Percentiles rank a stretch among this genome's conserved stretches.
These are phyloP conservation scores for Durotheca rogersii DNA, from an alignment of 495 filamentous ascomycete genomes.

Conservation along the genomic window DNA sequence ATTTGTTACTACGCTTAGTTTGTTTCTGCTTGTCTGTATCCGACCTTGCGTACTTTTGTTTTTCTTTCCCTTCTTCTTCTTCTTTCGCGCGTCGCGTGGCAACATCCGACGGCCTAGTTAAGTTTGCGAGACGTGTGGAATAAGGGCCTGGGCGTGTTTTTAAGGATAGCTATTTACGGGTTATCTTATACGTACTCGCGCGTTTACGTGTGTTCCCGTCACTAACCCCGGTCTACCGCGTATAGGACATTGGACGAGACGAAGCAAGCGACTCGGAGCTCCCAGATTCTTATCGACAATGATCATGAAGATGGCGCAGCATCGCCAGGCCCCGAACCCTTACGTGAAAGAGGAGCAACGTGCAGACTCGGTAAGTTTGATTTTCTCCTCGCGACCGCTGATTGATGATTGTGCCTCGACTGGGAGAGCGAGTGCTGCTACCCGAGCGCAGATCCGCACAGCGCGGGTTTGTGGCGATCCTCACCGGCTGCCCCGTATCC, in stretches of 20 bases:
- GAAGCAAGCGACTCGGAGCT: conserved; percentile 3
- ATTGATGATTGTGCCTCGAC: conserved; percentile 3
- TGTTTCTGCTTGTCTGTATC: too few species aligned
- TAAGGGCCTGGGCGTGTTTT: conserved; percentile 1
- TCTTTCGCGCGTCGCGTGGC: conserved; percentile 6
- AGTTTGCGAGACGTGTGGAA: conserved; percentile 11
- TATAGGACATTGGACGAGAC: conserved; percentile 12
- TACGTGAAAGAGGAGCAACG: conserved; percentile 35
- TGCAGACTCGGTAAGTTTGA: conserved; percentile 31
- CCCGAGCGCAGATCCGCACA: conserved; percentile 23
- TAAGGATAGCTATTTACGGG: too few species aligned
- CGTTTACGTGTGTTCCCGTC: too few species aligned
- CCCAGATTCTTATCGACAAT: conserved; percentile 19
- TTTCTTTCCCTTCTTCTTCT: conserved; percentile 11
- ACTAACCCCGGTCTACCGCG: too few species aligned
- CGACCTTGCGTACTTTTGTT: conserved; percentile 10
- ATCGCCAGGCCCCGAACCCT: conserved; percentile 33
- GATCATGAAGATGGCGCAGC: conserved; percentile 38
- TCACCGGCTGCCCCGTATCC: conserved; percentile 2
- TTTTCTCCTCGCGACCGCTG: conserved; percentile 14
- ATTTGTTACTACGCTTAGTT: conserved; percentile 12
- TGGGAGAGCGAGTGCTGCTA: conserved; percentile 24
- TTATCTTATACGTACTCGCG: too few species aligned
- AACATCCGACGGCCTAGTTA: conserved; percentile 14
- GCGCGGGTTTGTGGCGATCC: conserved; percentile 10